Evolutionary conservation across 2,329 filamentous ascomycete species (phyloP).

Genomic region (Cytospora paraplurivora): DNA sequence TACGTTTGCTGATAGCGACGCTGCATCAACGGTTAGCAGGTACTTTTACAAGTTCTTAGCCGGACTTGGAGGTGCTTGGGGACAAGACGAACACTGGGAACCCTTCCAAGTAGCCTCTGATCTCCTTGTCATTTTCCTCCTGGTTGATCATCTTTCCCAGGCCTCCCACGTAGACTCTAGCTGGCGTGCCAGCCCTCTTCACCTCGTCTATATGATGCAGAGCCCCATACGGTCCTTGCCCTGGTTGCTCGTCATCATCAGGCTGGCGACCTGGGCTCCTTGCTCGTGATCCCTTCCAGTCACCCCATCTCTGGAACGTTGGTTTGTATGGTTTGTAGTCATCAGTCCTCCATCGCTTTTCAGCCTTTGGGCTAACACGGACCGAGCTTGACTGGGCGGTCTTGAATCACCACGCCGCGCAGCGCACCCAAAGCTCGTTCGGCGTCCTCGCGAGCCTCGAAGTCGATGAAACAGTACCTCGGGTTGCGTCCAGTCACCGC

Average conservation of each 20-base stretch:
- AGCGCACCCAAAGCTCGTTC: conserved; percentile 59
- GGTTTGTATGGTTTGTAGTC: conserved; percentile 33
- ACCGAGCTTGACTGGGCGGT: conserved; percentile 64
- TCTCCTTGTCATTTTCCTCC: conserved; percentile 47
- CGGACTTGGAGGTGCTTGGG: not conserved
- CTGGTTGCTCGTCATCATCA: conserved; percentile 16
- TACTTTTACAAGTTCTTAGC: not conserved
- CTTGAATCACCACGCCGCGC: conserved; percentile 55
- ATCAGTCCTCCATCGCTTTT: not conserved
- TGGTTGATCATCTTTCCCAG: conserved; percentile 53
- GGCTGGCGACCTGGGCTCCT: not conserved
- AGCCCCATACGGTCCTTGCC: conserved; percentile 36
- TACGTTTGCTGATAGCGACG: conserved; percentile 51
- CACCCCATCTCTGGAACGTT: conserved; percentile 47
- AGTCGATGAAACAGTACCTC: conserved; percentile 57
- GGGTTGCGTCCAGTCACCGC: conserved; percentile 69
- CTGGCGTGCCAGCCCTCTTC: conserved; percentile 37
- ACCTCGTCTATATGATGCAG: conserved; percentile 39
- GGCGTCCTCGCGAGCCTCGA: conserved; percentile 58
- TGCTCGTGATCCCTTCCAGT: conserved; percentile 40
- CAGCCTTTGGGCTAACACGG: conserved; percentile 60
- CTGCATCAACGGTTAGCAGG: conserved; percentile 24
- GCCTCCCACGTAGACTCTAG: conserved; percentile 54
- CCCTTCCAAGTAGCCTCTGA: conserved; percentile 49
- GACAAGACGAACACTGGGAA: conserved; percentile 45